Conservation (phyloP, 2,329 filamentous ascomycete species). For the Apiospora arundinis region DNA sequence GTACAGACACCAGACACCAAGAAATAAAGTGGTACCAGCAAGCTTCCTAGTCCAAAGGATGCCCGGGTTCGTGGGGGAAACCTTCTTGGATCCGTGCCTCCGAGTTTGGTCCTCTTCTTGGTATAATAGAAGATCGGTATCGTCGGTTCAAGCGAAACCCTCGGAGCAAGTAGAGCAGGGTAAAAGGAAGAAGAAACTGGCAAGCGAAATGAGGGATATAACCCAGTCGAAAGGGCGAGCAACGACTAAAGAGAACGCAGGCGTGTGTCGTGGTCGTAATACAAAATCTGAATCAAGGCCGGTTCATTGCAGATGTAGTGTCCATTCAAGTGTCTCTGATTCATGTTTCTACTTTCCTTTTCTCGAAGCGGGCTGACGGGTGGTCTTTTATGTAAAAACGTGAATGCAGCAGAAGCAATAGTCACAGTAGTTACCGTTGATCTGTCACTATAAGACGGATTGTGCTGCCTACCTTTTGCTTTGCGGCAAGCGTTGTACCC, state of each 20-base stretch:
- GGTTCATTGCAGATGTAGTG: slow-evolving; percentile 14
- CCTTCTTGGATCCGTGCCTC: neutral
- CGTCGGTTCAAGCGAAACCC: neutral
- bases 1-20: neutral
- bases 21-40: no score
- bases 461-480: neutral
- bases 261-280: slow-evolving; percentile 1
- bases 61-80: neutral
- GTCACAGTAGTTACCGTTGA: no score
- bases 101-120: neutral
- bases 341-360: neutral
- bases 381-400: no score
- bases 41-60: neutral
- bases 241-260: neutral
- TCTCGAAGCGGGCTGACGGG: neutral
- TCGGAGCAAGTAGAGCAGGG: neutral
- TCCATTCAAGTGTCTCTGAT: slow-evolving; percentile 2
- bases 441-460: neutral
- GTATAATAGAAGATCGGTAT: neutral
- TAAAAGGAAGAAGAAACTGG: neutral
- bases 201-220: neutral
- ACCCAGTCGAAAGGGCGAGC: neutral
- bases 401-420: no score
- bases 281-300: slow-evolving; percentile 17
- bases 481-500: neutral